Evolutionary conservation across 192 early-diverging fungal species (phyloP), one percentile per base, ranked within the genome.

Genomic region (Phycomyces nitens): DNA sequence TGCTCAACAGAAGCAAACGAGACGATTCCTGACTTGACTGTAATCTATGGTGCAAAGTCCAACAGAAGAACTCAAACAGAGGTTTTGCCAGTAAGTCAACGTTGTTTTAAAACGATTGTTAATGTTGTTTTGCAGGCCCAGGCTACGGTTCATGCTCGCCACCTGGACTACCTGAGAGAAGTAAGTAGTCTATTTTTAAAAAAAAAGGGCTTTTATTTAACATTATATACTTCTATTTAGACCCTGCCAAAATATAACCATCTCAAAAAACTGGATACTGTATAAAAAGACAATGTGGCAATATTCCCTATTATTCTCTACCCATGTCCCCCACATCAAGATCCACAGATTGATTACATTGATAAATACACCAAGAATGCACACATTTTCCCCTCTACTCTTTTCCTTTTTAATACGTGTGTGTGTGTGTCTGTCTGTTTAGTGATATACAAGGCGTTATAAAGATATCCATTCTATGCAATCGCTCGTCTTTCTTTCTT

Each of bases 161-260:
- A 91, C 68, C 65, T 91, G 26, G 89, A 91, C 16, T 91, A 91
- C 70, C 68, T 91, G 42, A 66, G 81, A 34, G 86, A 88, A 70
- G 75, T 76, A 64, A 58, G 41, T 18, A 61, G 3, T 51, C 6
- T 12, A 34, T 34, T 5, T 34, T 5, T 34, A 34, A 2, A 34
- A 5, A 34, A 2, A 34, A 2, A 34, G 29, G 29, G 7, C 50
- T 11, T 40, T 34, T 61, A 12, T 61, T 22, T 10, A 10, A 1
- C 2, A 3, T 42, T 14, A 23, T 5, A 1, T 26, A 42, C 41
- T 15, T 20, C 39, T 10, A 49, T 16, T 51, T n/a, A 77, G 66
- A 69, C 75, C 0, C 53, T 85, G 16, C 83, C 81, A 15, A 85
- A 83, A 65, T 85, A 75, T 50, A 85, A 85, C 57, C 81, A 85